phyloP scores from a whole-genome alignment of 2,329 filamentous ascomycete species.

The Botrytis porri region DNA sequence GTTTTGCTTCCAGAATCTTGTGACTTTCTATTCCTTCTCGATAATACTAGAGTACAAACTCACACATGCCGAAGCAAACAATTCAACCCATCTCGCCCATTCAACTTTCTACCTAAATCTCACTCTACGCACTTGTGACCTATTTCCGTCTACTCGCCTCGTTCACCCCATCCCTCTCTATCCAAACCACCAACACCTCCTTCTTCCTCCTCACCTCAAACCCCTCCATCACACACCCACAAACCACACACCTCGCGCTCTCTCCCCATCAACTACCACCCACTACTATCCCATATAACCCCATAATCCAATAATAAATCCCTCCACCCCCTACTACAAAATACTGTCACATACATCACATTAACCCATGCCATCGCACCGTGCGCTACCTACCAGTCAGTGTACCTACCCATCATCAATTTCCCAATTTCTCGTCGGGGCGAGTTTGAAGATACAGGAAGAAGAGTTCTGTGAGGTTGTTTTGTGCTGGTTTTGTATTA shows the following conservation, averaged over 20 bases:
- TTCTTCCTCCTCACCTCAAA: no score
- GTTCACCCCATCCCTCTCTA: not conserved
- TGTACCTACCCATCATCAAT: not conserved
- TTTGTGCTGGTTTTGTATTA: not conserved
- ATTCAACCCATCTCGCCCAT: not conserved
- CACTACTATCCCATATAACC: not conserved
- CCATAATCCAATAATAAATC: not conserved
- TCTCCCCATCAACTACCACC: not conserved
- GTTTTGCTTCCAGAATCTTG: not conserved
- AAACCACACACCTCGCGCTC: not conserved
- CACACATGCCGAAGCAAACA: not conserved
- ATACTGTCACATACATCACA: not conserved
- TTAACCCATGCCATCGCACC: not conserved
- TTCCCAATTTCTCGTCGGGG: no score
- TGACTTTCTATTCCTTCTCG: not conserved
- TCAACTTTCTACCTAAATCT: not conserved
- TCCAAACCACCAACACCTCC: not conserved
- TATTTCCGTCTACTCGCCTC: not conserved
- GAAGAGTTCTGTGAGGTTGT: not conserved
- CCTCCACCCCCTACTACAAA: not conserved
- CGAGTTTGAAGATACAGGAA: not conserved
- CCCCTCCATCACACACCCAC: conserved; percentile 12
- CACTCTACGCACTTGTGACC: not conserved
- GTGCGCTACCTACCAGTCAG: not conserved
- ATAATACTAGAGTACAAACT: not conserved